Conservation (phyloP, 306 rosid species). For the Begonia fuchsioides region DNA sequence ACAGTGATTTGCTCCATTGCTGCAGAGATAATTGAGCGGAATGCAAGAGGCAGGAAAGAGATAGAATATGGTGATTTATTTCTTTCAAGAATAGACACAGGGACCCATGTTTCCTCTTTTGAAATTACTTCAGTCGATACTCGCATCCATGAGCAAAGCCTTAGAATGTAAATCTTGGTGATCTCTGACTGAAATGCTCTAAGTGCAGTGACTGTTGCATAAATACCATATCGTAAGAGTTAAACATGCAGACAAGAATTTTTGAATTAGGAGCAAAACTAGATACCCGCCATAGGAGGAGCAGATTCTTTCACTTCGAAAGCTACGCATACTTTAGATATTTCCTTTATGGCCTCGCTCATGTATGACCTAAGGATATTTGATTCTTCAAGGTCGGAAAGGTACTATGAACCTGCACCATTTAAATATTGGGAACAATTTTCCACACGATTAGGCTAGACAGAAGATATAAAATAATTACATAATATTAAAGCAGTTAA, state of each 20-base stretch:
- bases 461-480: constrained; percentile 1
- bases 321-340: constrained; percentile 61
- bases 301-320: constrained; percentile 88
- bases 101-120: constrained; percentile 79
- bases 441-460: constrained; percentile 2
- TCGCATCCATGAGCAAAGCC: constrained; percentile 98
- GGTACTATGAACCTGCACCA: constrained; percentile 62
- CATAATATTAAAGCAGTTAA: too few species aligned
- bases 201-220: constrained; percentile 44
- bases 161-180: constrained; percentile 63
- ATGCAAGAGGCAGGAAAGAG: constrained; percentile 73
- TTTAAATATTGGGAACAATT: constrained; percentile 13
- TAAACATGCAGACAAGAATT: constrained; percentile 12
- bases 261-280: constrained; percentile 15
- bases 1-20: constrained; percentile 77
- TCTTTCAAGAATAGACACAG: constrained; percentile 85
- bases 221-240: constrained; percentile 24
- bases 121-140: constrained; percentile 65
- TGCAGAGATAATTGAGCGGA: constrained; percentile 59
- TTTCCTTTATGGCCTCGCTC: constrained; percentile 81
- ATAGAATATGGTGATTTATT: constrained; percentile 88
- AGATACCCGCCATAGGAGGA: constrained; percentile 73
- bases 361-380: constrained; percentile 67
- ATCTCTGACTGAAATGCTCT: constrained; percentile 64
- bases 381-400: constrained; percentile 89